Evolutionary conservation across 805 yeast species (phyloP), one percentile per base, ranked within the genome.

Genomic region (Nakazawaea laoshanensis): DNA sequence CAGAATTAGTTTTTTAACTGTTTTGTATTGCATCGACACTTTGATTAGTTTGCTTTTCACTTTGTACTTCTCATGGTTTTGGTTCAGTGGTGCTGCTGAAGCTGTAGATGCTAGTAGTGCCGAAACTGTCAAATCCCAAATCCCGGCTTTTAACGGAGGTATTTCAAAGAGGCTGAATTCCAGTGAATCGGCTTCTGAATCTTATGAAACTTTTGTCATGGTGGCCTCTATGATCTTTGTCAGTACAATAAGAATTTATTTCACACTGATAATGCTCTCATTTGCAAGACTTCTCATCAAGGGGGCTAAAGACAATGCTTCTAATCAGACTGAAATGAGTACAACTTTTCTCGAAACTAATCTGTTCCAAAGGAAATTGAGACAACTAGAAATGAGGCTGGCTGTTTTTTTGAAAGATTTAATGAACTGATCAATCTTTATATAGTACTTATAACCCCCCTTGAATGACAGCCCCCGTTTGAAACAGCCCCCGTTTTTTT

Each of bases 151-250:
- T 8, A 8, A 11, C 6, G 26, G 26, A 23, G 7, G 7, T 10
- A 6, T 11, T 23, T 8, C 6, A 12, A 11, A 25, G n/a, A n/a
- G n/a, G n/a, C n/a, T n/a, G n/a, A n/a, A n/a, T n/a, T n/a, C n/a
- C n/a, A n/a, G n/a, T n/a, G 83, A 77, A 47, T 74, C 85, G 25
- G 89, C 89, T 1, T 62, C 83, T 0, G 72, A 72, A 32, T 40
- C 52, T 1, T 66, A 67, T 40, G 80, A 82, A 48, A 62, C 77
- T 41, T 70, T 72, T 33, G 55, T 76, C 43, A 78, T 81, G 5
- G 53, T 73, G 9, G 42, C 70, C 8, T 55, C 74, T 7, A 70
- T 77, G 0, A 27, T 75, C 6, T 43, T 61, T 4, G 65, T 77
- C 10, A 59, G 70, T 3, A 55, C 54, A 1, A 38, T 65, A 11